Evolutionary conservation across 2,329 filamentous ascomycete species (phyloP), one percentile per base, ranked within the genome.

Genomic region (Penicillium sp.): DNA sequence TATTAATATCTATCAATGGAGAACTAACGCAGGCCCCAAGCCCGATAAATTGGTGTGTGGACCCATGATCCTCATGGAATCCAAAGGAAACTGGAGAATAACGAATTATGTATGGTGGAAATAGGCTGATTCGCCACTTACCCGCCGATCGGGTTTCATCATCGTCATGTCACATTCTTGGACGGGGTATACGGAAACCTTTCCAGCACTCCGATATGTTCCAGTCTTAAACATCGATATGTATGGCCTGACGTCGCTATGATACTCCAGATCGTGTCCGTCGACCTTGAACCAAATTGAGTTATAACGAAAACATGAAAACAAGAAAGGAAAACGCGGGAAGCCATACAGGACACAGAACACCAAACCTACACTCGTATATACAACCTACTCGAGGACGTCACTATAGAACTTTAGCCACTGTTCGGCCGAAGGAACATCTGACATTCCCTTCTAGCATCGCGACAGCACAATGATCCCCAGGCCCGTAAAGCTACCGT

Each of bases 91-190:
- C 4, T 5, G 21, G 13, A 19, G 5, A 27, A 31, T 25, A 19
- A 4, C 15, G 50, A 13, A 46, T 29, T 43, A 23, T 57, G 49
- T 47, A 5, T 56, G 54, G 54, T 27, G 40, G 34, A 29, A 57
- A 41, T 4, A 19, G n/a, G 36, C n/a, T 39, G n/a, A 39, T 21
- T 39, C 9, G 60, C 60, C 46, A 61, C 55, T 48, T 15, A 21
- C 13, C 44, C 29, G 59, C 45, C 50, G 50, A 60, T 60, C 50
- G n/a, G 23, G 7, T 54, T 47, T 57, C 50, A 57, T 54, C 55
- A 57, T 57, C 25, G 13, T 9, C 33, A 39, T 57, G 38, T 57
- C 55, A 57, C 44, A 48, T 23, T 31, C 21, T 38, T 36, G n/a
- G n/a, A n/a, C n/a, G n/a, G n/a, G n/a, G 13, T 21, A 23, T 21